Evolutionary conservation across 2,329 filamentous ascomycete species (phyloP), one percentile per base, ranked within the genome.

Genomic region (Aquanectria penicillioides): DNA sequence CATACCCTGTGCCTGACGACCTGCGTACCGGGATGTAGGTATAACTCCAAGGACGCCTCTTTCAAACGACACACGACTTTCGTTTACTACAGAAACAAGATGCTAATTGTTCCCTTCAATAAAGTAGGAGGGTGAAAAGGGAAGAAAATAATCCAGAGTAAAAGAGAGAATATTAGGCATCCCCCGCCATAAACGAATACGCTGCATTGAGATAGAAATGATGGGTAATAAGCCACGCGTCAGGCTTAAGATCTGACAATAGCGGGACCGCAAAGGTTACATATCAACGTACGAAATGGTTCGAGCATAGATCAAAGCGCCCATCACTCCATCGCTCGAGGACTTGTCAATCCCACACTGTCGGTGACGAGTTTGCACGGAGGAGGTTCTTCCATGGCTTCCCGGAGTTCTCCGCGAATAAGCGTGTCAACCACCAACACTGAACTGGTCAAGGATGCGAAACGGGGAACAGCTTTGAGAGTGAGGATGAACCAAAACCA

Each of bases 241-340:
- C 53, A 29, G 44, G 44, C 46, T 36, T 28, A 56, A 56, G 22
- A 57, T 50, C 44, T 44, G 18, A 50, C 37, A 49, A n/a, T 50
- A 37, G 47, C 47, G 38, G 33, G 38, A 46, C 54, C 38, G 38
- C 41, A 51, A 34, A 57, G 46, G 47, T 51, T 38, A 38, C 46
- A 50, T 50, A 44, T 46, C 47, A 38, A 43, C 44, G 12, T 44
- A 17, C 15, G 38, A 28, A 51, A 33, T 51, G 38, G 25, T 46
- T 57, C 54, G 47, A 57, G 54, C 20, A 36, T 26, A 13, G 37
- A n/a, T 49, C 22, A 48, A 44, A 25, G 31, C 23, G 6, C 31
- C 22, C 8, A 28, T 40, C 40, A 18, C 12, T 22, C 13, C 8
- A 26, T 46, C 7, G 10, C 18, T 31, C 23, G 22, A 33, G 31